Base-by-base conservation (phyloP, 2,329 filamentous ascomycete species). In the Sporothrix mexicana region DNA sequence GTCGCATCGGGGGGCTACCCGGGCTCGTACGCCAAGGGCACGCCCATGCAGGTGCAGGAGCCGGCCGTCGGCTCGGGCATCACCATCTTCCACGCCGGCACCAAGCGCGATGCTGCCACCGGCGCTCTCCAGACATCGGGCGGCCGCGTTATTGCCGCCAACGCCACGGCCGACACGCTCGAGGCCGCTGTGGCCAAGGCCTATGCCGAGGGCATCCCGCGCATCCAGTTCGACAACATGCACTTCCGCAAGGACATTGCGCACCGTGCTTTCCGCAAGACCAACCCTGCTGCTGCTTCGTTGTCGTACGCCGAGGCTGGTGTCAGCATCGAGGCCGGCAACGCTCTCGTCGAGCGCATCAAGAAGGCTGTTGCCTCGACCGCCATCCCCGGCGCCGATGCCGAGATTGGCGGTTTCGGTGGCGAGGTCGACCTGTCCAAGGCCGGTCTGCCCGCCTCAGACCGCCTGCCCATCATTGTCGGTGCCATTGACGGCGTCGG, bases 401-500 rank as follows among this genome's bases (percentile, higher is more conserved):
- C 95, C 72, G 90, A 95, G 79, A 98, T 99, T 78, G 96, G 96
- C 73, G 96, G 96, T 2, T 99, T 99, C 78, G 96, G 96, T 68
- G 96, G 96, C 45, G 90, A 93, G 76, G 91, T 97, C 74, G 92
- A 96, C 79, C 86, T 98, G 15, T 85, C 90, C 7, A 88, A 88
- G 68, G 92, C 93, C 13, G 92, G 93, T 70, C 97, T 93, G 79
- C 84, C 86, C 6, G 86, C 89, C 73, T 88, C 92, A 0, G 94
- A 94, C 12, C 91, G 94, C 70, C 84, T 98, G 51, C 95, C 95
- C 12, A 91, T 95, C 72, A 84, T 98, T 36, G 93, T 98, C n/a
- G 93, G 93, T 72, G 95, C 94, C 74, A 98, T 98, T 76, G 96
- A 99, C 80, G 96, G 96, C 70, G 94, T 98, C 51, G 96, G 95